Percentiles rank a stretch among this genome's conserved stretches.
Conservation (phyloP, 2,329 filamentous ascomycete genomes). For the Fusarium redolens region DNA sequence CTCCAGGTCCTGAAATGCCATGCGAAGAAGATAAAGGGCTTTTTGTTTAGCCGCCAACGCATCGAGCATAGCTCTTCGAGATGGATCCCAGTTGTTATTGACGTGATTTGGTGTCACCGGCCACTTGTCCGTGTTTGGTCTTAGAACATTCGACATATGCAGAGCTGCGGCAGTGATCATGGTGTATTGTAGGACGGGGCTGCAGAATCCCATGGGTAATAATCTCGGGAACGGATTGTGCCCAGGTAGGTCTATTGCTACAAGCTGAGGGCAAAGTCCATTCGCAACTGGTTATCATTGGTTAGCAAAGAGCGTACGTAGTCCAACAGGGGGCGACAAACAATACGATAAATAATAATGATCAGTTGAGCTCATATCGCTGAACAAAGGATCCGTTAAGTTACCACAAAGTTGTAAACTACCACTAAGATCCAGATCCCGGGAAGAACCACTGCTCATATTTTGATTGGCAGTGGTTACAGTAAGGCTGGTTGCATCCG, state of each 20-base stretch:
- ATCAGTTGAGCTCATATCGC: not conserved
- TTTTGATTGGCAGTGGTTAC: not conserved
- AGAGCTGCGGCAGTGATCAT: slow-evolving; percentile 7
- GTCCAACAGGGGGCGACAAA: not conserved
- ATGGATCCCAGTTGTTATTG: not conserved
- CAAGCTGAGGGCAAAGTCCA: slow-evolving; percentile 1
- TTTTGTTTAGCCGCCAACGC: slow-evolving; percentile 8
- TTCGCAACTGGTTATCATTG: not conserved
- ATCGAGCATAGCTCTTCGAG: not conserved
- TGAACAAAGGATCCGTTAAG: not conserved
- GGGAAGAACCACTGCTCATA: rapidly evolving
- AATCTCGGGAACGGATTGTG: slow-evolving; percentile 2
- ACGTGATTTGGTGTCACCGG: not conserved
- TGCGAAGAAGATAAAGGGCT: not conserved
- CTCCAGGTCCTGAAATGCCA: not conserved
- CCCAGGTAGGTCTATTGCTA: slow-evolving; percentile 8
- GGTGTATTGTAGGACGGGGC: not conserved
- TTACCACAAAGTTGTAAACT: not conserved
- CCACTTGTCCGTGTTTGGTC: not conserved
- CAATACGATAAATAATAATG: slow-evolving; percentile 13
- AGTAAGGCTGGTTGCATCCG: not conserved
- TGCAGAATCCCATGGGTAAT: not conserved
- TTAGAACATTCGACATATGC: slow-evolving; percentile 14
- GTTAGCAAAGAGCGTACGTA: not conserved
- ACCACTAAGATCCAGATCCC: not conserved